Evolutionary conservation across 192 early-diverging fungal species (phyloP).

Genomic region (Coemansia sp.): DNA sequence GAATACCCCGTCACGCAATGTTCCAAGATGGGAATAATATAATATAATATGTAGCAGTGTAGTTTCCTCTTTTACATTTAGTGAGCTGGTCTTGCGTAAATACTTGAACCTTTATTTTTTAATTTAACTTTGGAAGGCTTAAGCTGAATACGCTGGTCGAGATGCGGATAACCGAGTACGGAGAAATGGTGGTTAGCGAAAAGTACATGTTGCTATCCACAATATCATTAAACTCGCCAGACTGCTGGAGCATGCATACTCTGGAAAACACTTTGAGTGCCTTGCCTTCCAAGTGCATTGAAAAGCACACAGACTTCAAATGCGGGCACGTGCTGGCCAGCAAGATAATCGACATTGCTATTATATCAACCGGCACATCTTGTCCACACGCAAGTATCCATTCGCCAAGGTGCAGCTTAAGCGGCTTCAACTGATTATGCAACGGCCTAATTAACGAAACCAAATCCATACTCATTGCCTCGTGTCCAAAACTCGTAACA

Average conservation of each 20-base stretch:
- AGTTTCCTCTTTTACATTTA: not conserved
- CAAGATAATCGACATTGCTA: not conserved
- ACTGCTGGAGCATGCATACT: not conserved
- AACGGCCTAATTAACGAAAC: not conserved
- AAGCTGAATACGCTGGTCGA: not conserved
- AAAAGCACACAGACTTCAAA: not conserved
- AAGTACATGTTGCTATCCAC: not conserved
- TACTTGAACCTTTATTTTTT: too few relatives aligned
- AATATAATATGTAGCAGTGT: not conserved
- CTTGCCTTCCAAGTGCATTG: not conserved
- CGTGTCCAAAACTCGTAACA: not conserved
- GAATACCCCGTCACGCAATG: not conserved
- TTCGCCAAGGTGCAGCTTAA: not conserved
- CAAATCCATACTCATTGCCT: not conserved
- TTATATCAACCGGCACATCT: not conserved
- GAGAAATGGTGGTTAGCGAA: not conserved
- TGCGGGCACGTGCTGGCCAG: not conserved
- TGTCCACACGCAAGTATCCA: not conserved
- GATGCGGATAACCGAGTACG: not conserved
- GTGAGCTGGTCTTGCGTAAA: too few relatives aligned
- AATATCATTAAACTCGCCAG: not conserved
- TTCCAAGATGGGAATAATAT: slow-evolving; percentile 7
- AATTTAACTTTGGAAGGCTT: not conserved
- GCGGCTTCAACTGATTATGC: not conserved
- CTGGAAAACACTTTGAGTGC: not conserved